Conservation (phyloP, 2,329 filamentous ascomycete genomes). For the Drechslera avenae region DNA sequence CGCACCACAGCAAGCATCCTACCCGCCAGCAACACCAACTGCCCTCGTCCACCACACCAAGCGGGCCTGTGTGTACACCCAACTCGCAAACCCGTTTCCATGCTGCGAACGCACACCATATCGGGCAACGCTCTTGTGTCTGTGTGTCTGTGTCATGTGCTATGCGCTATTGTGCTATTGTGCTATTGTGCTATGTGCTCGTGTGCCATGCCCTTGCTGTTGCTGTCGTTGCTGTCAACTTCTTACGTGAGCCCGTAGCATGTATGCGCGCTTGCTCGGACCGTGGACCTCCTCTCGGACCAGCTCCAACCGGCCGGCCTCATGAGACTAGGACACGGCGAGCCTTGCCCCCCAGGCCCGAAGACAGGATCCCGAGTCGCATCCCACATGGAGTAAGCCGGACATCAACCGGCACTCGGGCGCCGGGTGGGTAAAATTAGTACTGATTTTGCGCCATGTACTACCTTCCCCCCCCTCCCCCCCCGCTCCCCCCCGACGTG, state of each 20-base stretch:
- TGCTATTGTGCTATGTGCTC: no score
- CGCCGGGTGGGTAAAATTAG: constrained; percentile 1
- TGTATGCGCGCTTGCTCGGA: constrained; percentile 2
- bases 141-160: neutral
- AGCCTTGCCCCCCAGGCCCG: constrained; percentile 2
- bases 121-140: constrained; percentile 1
- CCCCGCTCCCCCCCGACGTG: no score
- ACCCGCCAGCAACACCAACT: constrained; percentile 8
- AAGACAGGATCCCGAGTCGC: constrained; percentile 1
- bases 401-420: constrained; percentile 6
- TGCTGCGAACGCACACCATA: constrained; percentile 5
- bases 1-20: constrained; percentile 28
- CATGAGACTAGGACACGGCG: neutral
- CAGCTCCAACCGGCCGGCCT: constrained; percentile 2
- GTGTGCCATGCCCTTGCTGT: constrained; percentile 1
- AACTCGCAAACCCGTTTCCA: constrained; percentile 17
- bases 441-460: no score
- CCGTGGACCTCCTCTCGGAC: constrained; percentile 5
- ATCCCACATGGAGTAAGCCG: constrained; percentile 2
- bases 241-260: constrained; percentile 3
- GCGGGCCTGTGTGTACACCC: constrained; percentile 8
- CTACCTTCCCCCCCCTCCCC: no score
- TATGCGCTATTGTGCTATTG: neutral
- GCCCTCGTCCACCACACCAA: no score
- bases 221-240: neutral